Conservation (phyloP, 2,329 filamentous ascomycete genomes). For the Ustilaginoidea virens region DNA sequence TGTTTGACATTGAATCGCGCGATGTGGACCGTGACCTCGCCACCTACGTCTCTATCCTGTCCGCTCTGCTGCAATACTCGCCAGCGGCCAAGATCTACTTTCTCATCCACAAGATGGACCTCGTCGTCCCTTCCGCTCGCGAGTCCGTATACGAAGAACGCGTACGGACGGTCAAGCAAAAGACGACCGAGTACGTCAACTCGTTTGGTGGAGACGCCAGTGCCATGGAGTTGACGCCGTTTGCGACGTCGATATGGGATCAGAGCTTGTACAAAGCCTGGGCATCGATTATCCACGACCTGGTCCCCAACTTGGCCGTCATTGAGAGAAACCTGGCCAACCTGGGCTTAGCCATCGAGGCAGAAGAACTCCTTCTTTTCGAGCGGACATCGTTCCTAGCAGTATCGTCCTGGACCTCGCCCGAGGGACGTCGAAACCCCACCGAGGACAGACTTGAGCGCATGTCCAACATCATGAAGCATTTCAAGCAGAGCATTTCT, state of each 20-base stretch:
- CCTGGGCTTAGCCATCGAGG: slow-evolving; percentile 73
- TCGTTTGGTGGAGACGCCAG: slow-evolving; percentile 17
- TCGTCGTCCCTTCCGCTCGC: slow-evolving; percentile 68
- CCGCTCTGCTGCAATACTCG: slow-evolving; percentile 76
- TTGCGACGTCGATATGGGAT: slow-evolving; percentile 96
- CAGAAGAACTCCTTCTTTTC: slow-evolving; percentile 86
- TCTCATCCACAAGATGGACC: slow-evolving; percentile 97
- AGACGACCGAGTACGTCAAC: slow-evolving; percentile 42
- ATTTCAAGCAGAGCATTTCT: slow-evolving; percentile 77
- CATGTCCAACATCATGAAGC: slow-evolving; percentile 95
- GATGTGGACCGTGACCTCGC: slow-evolving; percentile 88
- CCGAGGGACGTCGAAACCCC: slow-evolving; percentile 63
- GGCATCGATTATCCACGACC: slow-evolving; percentile 93
- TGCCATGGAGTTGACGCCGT: slow-evolving; percentile 60
- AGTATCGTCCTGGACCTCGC: slow-evolving; percentile 78
- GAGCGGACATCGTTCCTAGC: slow-evolving; percentile 93
- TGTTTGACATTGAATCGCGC: slow-evolving; percentile 95
- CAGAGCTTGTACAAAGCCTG: slow-evolving; percentile 96
- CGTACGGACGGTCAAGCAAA: slow-evolving; percentile 58
- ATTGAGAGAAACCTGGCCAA: slow-evolving; percentile 78
- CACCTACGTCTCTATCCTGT: slow-evolving; percentile 82
- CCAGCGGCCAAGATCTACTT: slow-evolving; percentile 74
- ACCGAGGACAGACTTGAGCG: slow-evolving; percentile 86
- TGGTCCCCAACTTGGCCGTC: slow-evolving; percentile 82
- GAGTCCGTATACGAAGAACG: slow-evolving; percentile 75